Conservation (phyloP, 805 yeast species). For the Hanseniaspora clermontiae region DNA sequence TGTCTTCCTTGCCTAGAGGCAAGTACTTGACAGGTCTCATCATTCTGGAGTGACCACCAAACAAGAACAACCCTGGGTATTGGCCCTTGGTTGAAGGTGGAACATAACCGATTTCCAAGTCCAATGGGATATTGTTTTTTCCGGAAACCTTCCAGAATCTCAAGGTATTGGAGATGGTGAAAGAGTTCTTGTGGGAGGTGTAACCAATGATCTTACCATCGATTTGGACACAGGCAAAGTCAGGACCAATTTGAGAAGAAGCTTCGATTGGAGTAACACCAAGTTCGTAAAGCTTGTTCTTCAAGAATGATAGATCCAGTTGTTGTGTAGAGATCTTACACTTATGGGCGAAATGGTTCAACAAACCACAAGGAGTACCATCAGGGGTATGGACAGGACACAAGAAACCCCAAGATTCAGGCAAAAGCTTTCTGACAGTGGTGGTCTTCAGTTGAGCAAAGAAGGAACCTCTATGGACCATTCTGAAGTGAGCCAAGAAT, state of each 20-base stretch:
- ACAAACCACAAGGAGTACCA: slow-evolving; percentile 97
- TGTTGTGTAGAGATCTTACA: slow-evolving; percentile 73
- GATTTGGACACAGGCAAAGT: slow-evolving; percentile 76
- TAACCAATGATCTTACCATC: slow-evolving; percentile 91
- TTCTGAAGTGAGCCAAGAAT: slow-evolving; percentile 94
- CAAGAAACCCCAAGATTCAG: slow-evolving; percentile 97
- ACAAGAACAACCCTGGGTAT: slow-evolving; percentile 87
- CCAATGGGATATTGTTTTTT: slow-evolving; percentile 59
- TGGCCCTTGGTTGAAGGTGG: slow-evolving; percentile 95
- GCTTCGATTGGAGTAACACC: slow-evolving; percentile 71
- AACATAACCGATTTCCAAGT: slow-evolving; percentile 85
- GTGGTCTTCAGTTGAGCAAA: slow-evolving; percentile 96
- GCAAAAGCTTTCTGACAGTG: slow-evolving; percentile 86
- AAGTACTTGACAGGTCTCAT: slow-evolving; percentile 87
- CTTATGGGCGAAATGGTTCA: slow-evolving; percentile 92
- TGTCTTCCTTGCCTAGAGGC: slow-evolving; percentile 70
- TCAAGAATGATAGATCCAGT: slow-evolving; percentile 61
- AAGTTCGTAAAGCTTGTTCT: slow-evolving; percentile 48
- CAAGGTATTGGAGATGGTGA: slow-evolving; percentile 73
- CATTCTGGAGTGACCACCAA: slow-evolving; percentile 91
- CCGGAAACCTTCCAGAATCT: slow-evolving; percentile 82
- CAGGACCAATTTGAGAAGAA: slow-evolving; percentile 77
- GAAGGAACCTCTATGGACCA: slow-evolving; percentile 99
- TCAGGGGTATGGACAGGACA: slow-evolving; percentile 99
- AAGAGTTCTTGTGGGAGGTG: slow-evolving; percentile 83